Percentiles rank a stretch among this genome's conserved stretches.
phyloP scores from a whole-genome alignment of 176 grass and related monocot species.

The Alopecurus myosuroides region DNA sequence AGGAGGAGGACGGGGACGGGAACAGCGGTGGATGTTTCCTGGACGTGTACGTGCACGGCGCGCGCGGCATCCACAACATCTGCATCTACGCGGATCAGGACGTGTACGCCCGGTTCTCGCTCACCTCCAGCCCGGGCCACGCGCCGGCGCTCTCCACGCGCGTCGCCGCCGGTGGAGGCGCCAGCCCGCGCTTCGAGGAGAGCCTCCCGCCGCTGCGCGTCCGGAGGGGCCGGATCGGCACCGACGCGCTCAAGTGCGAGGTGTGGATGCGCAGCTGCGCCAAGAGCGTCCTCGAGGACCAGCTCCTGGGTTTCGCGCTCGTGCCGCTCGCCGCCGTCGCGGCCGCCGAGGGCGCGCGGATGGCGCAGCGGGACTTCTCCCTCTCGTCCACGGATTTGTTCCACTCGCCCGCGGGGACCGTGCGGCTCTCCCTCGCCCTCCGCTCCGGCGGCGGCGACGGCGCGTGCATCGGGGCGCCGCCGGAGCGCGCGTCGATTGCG shows the following conservation, averaged over 20 bases:
- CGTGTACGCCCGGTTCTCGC: constrained; percentile 77
- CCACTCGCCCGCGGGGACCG: constrained; percentile 68
- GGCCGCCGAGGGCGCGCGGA: not conserved
- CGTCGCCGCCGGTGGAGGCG: constrained; percentile 46
- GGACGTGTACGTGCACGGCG: constrained; percentile 72
- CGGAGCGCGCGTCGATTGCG: constrained; percentile 44
- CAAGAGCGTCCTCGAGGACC: constrained; percentile 58
- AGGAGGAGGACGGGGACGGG: not conserved
- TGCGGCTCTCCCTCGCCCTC: constrained; percentile 61
- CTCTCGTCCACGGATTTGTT: constrained; percentile 85
- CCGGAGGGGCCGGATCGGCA: not conserved
- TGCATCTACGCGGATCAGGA: constrained; percentile 93
- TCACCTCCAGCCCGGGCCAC: constrained; percentile 65
- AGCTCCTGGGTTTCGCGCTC: constrained; percentile 92
- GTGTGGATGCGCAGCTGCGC: constrained; percentile 85
- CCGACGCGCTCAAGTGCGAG: constrained; percentile 86
- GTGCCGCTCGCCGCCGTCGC: constrained; percentile 57
- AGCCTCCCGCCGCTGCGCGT: constrained; percentile 43
- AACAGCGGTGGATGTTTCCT: constrained; percentile 22
- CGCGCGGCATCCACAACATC: constrained; percentile 72
- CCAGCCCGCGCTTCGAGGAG: constrained; percentile 55
- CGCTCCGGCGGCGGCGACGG: not conserved
- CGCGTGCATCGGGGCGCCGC: not conserved
- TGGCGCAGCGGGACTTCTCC: constrained; percentile 42
- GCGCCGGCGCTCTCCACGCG: constrained; percentile 48